Percentiles rank a stretch among this genome's conserved stretches.
Evolutionary conservation across 176 grass and related monocot genomes (phyloP).

Genomic region (Ensete ventricosum): DNA sequence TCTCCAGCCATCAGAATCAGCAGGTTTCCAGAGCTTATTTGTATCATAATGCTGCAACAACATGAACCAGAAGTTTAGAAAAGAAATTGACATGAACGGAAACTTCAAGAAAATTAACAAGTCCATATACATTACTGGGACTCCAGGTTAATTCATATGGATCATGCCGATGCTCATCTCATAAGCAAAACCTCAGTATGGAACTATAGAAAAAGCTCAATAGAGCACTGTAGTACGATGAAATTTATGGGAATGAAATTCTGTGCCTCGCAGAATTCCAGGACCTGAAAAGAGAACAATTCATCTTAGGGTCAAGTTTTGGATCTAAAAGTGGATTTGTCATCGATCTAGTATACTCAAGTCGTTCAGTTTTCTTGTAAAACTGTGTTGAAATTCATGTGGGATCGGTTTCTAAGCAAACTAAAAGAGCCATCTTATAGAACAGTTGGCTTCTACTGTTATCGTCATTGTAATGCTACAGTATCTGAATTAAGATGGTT

Average conservation of each 20-base stretch:
- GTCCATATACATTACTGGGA: background rate
- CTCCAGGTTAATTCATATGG: background rate
- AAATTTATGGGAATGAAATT: too few species aligned
- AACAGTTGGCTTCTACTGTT: too few species aligned
- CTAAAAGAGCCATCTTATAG: too few species aligned
- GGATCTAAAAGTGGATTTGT: background rate
- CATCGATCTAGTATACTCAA: background rate
- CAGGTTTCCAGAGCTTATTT: slow-evolving; percentile 70
- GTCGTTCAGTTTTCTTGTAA: too few species aligned
- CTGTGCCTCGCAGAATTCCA: too few species aligned
- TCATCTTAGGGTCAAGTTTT: too few species aligned
- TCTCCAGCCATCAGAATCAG: slow-evolving; percentile 84
- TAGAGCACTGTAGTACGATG: too few species aligned
- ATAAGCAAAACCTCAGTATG: background rate
- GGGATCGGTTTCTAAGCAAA: too few species aligned
- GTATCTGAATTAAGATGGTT: too few species aligned
- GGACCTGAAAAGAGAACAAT: too few species aligned
- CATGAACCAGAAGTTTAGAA: background rate
- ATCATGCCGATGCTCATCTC: background rate
- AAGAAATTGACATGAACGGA: background rate
- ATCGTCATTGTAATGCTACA: too few species aligned
- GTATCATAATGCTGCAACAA: slow-evolving; percentile 16
- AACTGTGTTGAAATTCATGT: too few species aligned
- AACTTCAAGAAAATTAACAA: background rate
- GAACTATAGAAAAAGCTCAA: background rate